phyloP scores from a whole-genome alignment of 2,329 filamentous ascomycete genomes.

The Tolypocladium endophyticum region DNA sequence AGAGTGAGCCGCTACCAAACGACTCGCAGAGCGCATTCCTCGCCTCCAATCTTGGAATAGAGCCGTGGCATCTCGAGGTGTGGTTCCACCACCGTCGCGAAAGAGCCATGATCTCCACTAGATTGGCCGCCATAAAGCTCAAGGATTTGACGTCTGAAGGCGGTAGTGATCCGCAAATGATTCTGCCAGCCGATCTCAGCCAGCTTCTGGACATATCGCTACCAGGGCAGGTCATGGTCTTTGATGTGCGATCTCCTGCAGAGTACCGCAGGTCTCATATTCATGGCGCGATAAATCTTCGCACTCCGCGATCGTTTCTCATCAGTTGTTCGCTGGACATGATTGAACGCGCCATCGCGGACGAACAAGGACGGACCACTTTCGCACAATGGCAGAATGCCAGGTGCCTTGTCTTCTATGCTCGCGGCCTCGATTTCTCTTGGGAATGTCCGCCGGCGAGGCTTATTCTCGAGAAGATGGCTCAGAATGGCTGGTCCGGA shows the following conservation, averaged over 20 bases:
- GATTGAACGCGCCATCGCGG: constrained; percentile 37
- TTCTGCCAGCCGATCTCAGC: constrained; percentile 40
- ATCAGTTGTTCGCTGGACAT: constrained; percentile 36
- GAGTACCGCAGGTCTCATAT: constrained; percentile 43
- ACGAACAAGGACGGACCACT: constrained; percentile 34
- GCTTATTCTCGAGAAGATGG: constrained; percentile 33
- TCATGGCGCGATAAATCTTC: constrained; percentile 39
- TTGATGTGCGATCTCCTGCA: constrained; percentile 36
- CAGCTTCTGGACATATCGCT: constrained; percentile 39
- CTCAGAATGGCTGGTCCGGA: constrained; percentile 36
- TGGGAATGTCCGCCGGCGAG: constrained; percentile 42
- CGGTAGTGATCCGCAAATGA: constrained; percentile 30
- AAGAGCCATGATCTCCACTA: constrained; percentile 32
- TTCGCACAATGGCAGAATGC: constrained; percentile 37
- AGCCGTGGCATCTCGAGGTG: constrained; percentile 38
- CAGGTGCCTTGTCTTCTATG: constrained; percentile 42
- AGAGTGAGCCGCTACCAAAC: constrained; percentile 34
- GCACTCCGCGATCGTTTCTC: constrained; percentile 38
- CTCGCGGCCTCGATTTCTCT: constrained; percentile 34
- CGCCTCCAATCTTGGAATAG: constrained; percentile 42
- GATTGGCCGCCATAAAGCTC: constrained; percentile 32
- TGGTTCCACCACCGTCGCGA: constrained; percentile 47
- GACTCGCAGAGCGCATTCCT: constrained; percentile 40
- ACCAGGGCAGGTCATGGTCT: constrained; percentile 32
- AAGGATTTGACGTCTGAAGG: constrained; percentile 21